Evolutionary conservation across 352 stramenopile species (phyloP).

Genomic region (Phytophthora meadii): DNA sequence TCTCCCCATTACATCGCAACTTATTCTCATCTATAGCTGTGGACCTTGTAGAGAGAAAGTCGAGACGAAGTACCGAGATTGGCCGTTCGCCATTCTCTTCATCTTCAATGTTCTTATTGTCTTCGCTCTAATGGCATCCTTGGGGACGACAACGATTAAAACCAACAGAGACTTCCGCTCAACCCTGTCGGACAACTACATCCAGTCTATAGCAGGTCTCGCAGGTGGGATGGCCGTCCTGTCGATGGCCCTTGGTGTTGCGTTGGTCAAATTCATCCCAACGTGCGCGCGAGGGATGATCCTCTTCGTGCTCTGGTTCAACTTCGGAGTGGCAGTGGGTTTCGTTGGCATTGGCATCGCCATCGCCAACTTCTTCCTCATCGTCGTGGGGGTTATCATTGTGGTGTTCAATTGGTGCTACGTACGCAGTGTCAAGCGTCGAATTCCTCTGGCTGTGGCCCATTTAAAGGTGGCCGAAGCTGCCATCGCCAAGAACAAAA

Average conservation of each 20-base stretch:
- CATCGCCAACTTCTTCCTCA: conserved; percentile 17
- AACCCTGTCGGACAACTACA: conserved; percentile 2
- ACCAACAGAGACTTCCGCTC: conserved; percentile 4
- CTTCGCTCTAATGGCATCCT: conserved; percentile 1
- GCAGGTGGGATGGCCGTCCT: conserved; percentile 2
- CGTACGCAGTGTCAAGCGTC: conserved; percentile 67
- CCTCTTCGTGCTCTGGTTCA: conserved; percentile 78
- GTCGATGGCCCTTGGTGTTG: conserved; percentile 38
- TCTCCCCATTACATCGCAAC: neutral
- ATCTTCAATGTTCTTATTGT: conserved; percentile 51
- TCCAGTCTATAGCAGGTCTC: neutral
- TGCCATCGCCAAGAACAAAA: conserved; percentile 87
- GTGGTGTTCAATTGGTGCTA: conserved; percentile 78
- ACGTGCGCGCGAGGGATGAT: conserved; percentile 72
- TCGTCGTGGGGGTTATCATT: conserved; percentile 53
- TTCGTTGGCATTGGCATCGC: conserved; percentile 58
- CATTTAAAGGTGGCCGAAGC: conserved; percentile 88
- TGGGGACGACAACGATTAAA: neutral
- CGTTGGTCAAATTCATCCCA: conserved; percentile 69
- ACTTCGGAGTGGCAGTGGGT: conserved; percentile 55
- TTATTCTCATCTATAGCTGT: neutral
- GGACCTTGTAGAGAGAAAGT: neutral
- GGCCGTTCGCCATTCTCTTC: conserved; percentile 77
- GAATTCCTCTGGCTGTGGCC: conserved; percentile 92
- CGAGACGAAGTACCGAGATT: conserved; percentile 52